Evolutionary conservation across 148 eudicot genomes (phyloP).

Genomic region (Euryodendron excelsum): DNA sequence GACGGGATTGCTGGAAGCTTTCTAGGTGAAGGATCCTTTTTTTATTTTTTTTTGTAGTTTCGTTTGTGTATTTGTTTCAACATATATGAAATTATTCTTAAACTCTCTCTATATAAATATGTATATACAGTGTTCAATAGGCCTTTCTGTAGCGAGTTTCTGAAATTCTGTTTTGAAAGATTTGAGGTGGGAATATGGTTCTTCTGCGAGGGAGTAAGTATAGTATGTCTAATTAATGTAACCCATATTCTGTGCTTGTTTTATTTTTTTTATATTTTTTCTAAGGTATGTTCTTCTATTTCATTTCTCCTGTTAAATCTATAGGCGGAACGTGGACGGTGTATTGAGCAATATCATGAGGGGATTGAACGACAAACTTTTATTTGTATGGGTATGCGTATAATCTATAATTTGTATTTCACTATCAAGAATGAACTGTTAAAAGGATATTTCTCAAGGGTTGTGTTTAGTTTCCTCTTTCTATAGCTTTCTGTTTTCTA

Average conservation of each 20-base stretch:
- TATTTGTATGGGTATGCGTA: conserved; percentile 35
- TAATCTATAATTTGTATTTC: not conserved
- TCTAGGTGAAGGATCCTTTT: not conserved
- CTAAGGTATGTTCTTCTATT: not conserved
- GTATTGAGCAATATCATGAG: conserved; percentile 22
- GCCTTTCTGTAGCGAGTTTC: conserved; percentile 42
- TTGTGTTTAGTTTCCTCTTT: not conserved
- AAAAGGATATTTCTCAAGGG: not conserved
- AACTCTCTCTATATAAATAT: no score
- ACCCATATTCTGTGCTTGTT: no score
- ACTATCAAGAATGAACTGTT: not conserved
- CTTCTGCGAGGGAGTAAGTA: conserved; percentile 49
- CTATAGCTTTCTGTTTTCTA: no score
- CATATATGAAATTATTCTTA: no score
- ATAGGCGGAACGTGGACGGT: conserved; percentile 23
- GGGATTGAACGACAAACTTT: conserved; percentile 19
- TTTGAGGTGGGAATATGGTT: conserved; percentile 71
- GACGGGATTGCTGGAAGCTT: conserved; percentile 16
- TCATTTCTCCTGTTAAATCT: not conserved
- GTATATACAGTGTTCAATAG: conserved; percentile 42
- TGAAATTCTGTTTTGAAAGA: conserved; percentile 48
- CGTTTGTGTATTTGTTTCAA: not conserved
- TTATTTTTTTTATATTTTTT: not conserved
- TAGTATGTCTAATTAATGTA: no score
- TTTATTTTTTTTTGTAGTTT: not conserved